A percentile compares a stretch with the other conserved stretches of the same genome.
Evolutionary conservation across 768 basidiomycete genomes (phyloP).

Genomic region (Chalciporus pseudorubinellus): DNA sequence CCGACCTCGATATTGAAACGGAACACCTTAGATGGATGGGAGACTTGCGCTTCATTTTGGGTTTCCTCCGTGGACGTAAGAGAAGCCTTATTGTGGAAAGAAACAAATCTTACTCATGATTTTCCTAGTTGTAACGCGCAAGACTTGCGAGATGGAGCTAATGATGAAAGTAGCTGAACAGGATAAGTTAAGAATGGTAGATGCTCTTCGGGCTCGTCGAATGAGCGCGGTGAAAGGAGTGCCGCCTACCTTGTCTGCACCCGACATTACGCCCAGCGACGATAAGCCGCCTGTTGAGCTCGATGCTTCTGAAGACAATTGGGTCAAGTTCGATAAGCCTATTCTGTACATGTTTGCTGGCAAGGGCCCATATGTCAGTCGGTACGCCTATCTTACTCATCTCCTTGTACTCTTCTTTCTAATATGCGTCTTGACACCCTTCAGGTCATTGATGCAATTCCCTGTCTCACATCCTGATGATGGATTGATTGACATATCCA

Average conservation of each 20-base stretch:
- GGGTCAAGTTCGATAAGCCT: conserved; percentile 69
- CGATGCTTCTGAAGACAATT: conserved; percentile 51
- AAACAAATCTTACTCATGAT: neutral
- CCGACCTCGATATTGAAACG: conserved; percentile 81
- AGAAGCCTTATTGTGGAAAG: neutral
- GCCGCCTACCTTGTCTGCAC: conserved; percentile 4
- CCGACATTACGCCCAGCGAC: conserved; percentile 11
- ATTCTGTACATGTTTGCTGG: conserved; percentile 72
- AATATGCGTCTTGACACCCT: neutral
- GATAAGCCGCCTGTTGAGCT: conserved; percentile 19
- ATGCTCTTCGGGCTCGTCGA: conserved; percentile 43
- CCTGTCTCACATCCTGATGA: conserved; percentile 80
- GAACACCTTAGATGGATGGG: conserved; percentile 88
- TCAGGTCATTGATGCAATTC: conserved; percentile 77
- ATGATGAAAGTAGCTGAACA: conserved; percentile 65
- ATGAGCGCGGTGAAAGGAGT: conserved; percentile 15
- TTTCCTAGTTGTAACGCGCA: conserved; percentile 53
- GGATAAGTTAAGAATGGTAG: conserved; percentile 72
- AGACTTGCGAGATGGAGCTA: conserved; percentile 66
- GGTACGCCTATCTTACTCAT: conserved; percentile 36
- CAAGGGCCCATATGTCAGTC: conserved; percentile 72
- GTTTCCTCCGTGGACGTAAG: conserved; percentile 68
- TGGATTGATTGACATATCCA: conserved; percentile 69
- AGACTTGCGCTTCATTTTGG: conserved; percentile 70
- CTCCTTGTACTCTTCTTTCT: neutral